phyloP scores from a whole-genome alignment of 352 stramenopile genomes.

The Globisporangium yorkense region DNA sequence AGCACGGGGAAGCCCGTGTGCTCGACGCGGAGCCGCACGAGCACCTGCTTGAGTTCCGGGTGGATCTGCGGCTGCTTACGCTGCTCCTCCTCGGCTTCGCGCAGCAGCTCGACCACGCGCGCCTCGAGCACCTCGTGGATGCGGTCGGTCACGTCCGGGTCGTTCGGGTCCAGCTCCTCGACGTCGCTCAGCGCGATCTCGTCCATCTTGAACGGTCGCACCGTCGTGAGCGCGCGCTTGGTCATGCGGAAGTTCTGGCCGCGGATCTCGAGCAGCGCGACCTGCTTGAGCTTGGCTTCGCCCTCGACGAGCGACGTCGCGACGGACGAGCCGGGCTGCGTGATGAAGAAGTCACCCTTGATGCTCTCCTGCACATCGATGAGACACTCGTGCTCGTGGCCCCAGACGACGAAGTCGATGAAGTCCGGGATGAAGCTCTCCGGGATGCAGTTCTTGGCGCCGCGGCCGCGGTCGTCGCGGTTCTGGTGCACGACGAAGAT shows the following conservation, averaged over 20 bases:
- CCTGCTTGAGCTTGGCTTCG: conserved; percentile 79
- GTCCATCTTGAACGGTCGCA: conserved; percentile 92
- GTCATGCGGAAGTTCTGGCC: conserved; percentile 88
- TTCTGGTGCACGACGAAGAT: conserved; percentile 99
- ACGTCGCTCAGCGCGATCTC: conserved; percentile 88
- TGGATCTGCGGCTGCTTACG: conserved; percentile 17
- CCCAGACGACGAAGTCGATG: conserved; percentile 97
- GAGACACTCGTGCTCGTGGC: conserved; percentile 98
- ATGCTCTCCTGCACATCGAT: conserved; percentile 93
- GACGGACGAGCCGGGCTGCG: conserved; percentile 95
- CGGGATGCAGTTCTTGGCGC: conserved; percentile 96
- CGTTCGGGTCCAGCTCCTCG: conserved; percentile 87
- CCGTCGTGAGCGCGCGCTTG: conserved; percentile 78
- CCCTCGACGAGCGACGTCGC: conserved; percentile 93
- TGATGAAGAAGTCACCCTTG: conserved; percentile 95
- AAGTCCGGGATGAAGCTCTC: conserved; percentile 98
- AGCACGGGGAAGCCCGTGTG: conserved; percentile 86
- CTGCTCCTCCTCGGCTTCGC: conserved; percentile 46
- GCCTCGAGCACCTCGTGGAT: conserved; percentile 63
- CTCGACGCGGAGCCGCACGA: conserved; percentile 85
- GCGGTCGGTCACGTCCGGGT: conserved; percentile 73
- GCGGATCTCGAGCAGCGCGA: conserved; percentile 87
- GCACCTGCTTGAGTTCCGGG: conserved; percentile 44
- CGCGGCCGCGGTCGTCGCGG: conserved; percentile 88
- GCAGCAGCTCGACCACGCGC: conserved; percentile 64